Evolutionary conservation across 73 alveolate genomes (phyloP).

Genomic region (Tetrahymena thermophila): DNA sequence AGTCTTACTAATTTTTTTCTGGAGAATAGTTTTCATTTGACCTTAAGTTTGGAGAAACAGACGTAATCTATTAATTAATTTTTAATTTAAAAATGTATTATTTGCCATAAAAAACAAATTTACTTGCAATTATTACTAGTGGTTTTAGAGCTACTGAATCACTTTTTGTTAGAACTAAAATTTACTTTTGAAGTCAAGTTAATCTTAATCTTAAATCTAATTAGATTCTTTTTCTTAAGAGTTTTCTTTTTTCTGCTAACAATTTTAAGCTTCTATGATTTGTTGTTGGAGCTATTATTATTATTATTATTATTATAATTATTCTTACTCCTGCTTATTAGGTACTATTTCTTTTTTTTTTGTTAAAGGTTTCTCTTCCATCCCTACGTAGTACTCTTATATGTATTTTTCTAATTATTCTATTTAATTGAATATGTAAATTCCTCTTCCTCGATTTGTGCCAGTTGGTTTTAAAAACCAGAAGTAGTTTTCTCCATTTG

Average conservation of each 20-base stretch:
- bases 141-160: background rate
- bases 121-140: background rate
- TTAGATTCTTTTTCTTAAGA: background rate
- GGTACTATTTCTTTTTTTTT: slow-evolving; percentile 19
- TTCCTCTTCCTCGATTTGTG: slow-evolving; percentile 80
- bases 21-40: background rate
- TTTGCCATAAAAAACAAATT: background rate
- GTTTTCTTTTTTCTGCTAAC: background rate
- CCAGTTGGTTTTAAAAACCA: slow-evolving; percentile 66
- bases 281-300: background rate
- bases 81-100: background rate
- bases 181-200: background rate
- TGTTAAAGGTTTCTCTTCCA: slow-evolving; percentile 4
- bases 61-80: background rate
- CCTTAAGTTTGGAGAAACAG: background rate
- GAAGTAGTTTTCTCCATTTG: slow-evolving; percentile 21
- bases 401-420: slow-evolving; percentile 27
- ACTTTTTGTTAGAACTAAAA: background rate
- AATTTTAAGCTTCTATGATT: background rate
- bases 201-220: background rate
- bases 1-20: background rate
- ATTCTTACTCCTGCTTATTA: background rate
- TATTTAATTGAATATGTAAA: slow-evolving; percentile 56
- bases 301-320: background rate
- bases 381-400: slow-evolving; percentile 19